Evolutionary conservation across 176 grass and related monocot genomes (phyloP), one percentile per base, ranked within the genome.

Genomic region (Carex littledalei): DNA sequence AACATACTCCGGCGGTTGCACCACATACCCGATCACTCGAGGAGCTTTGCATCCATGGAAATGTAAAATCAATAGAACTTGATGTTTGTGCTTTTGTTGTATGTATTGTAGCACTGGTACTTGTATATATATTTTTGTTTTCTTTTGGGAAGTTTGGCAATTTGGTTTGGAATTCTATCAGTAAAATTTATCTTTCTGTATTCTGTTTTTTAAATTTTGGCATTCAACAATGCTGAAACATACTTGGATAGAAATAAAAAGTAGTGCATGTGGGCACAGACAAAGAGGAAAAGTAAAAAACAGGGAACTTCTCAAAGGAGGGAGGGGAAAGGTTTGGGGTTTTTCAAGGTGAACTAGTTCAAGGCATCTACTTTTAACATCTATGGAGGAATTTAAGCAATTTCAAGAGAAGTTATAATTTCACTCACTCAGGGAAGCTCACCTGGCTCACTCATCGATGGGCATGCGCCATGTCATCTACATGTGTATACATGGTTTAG

Each of bases 1-100:
- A 92, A 85, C 88, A 87, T 99, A 58, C 93, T 99, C 59, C 87
- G 90, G 84, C 81, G 85, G 84, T 83, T 99, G 31, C 83, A 99
- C 84, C 86, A 84, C 52, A 89, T 92, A 61, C 88, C 94, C 0
- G 84, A 94, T 63, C 90, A 85, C 84, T 94, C 93, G 4, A 84
- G 80, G 11, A 90, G 85, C 65, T 87, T 87, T 14, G 81, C 84
- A 8, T 94, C 89, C 41, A 56, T 90, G 34, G 89, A 91, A 24
- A 50, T 92, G 71, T 81, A 59, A 81, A 32, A 58, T 31, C 21
- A 79, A 22, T 58, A n/a, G 54, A 81, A 81, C 32, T 21, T 72
- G 12, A 72, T 47, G 37, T 9, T 72, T 47, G 53, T 83, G 63
- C 8, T 34, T 67, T 68, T 52, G 43, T 9, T 49, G 43, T 67